Conservation (phyloP, 192 early-diverging fungal genomes). For the Podila horticola region DNA sequence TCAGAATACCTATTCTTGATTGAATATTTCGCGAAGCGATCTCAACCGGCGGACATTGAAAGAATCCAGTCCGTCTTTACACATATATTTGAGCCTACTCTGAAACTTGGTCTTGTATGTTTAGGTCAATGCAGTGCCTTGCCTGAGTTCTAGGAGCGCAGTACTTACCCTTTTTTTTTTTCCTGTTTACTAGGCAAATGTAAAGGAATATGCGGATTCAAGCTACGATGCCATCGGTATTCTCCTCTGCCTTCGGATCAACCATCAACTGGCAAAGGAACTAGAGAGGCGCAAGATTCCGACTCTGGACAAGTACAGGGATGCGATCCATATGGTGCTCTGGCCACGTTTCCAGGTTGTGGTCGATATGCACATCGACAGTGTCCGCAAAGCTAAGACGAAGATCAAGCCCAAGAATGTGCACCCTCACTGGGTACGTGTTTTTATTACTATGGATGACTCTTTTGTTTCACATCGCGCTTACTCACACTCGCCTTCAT, state of each 20-base stretch:
- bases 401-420: constrained; percentile 77
- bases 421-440: constrained; percentile 84
- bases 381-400: constrained; percentile 77
- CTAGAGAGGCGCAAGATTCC: constrained; percentile 81
- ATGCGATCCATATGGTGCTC: constrained; percentile 91
- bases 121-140: neutral
- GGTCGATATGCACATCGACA: constrained; percentile 93
- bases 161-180: constrained; percentile 6
- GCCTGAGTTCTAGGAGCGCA: constrained; percentile 20
- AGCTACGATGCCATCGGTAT: constrained; percentile 91
- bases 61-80: constrained; percentile 76
- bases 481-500: neutral
- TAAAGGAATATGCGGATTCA: constrained; percentile 78
- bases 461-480: too few relatives aligned
- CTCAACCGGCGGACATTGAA: constrained; percentile 68
- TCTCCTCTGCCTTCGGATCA: constrained; percentile 90
- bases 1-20: constrained; percentile 93
- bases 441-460: neutral
- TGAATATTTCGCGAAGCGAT: constrained; percentile 88
- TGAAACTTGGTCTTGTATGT: constrained; percentile 74
- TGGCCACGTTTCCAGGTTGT: constrained; percentile 90
- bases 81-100: constrained; percentile 90
- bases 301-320: constrained; percentile 86
- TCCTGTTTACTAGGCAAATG: constrained; percentile 57
- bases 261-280: constrained; percentile 81